Conservation (phyloP, 345 rosid genomes). For the Gossypioides kirkii region DNA sequence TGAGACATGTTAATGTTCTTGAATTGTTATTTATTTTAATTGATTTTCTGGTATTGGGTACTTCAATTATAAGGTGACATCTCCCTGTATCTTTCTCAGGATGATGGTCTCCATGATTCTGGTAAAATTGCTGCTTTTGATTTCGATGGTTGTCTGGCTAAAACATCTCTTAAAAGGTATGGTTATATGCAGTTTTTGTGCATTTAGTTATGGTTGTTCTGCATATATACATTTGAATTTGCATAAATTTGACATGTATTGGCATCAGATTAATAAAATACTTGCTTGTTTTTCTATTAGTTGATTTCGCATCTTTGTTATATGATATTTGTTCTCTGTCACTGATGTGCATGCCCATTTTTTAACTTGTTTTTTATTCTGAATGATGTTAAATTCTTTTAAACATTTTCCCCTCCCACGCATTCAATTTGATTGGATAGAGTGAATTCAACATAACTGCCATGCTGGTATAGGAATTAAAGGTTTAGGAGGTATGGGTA, state of each 20-base stretch:
- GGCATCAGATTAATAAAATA: neutral
- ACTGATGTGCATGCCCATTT: neutral
- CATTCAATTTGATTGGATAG: neutral
- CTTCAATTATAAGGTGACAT: neutral
- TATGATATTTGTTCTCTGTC: neutral
- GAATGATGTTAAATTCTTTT: neutral
- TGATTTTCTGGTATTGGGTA: neutral
- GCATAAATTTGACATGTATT: neutral
- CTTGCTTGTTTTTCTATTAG: neutral
- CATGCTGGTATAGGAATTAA: neutral
- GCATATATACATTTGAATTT: neutral
- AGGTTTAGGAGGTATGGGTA: neutral
- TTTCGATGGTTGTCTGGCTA: constrained; percentile 93
- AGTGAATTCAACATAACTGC: neutral
- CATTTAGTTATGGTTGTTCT: neutral
- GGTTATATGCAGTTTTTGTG: neutral
- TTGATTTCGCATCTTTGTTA: neutral
- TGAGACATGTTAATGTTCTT: neutral
- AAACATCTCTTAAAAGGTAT: constrained; percentile 78
- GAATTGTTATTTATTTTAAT: neutral
- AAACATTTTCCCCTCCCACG: neutral
- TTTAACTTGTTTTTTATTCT: constrained; percentile 9
- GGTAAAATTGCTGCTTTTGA: constrained; percentile 92
- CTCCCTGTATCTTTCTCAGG: constrained; percentile 30
- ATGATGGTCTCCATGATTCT: constrained; percentile 72